Evolutionary conservation across 176 grass and related monocot genomes (phyloP).

Genomic region (Carex scoparia): DNA sequence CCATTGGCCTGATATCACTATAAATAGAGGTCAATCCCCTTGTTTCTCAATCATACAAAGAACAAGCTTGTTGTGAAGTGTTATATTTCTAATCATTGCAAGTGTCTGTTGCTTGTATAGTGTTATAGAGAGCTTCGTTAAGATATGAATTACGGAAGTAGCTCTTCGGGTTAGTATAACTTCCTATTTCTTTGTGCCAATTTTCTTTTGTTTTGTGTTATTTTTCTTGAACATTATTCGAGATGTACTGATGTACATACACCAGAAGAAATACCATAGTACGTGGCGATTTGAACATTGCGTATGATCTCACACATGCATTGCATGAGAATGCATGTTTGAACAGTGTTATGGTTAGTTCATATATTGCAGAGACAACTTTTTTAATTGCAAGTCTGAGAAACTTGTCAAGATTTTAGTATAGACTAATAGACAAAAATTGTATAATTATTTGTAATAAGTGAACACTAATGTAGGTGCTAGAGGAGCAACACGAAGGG

Average conservation of each 20-base stretch:
- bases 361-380: too few species aligned
- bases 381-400: too few species aligned
- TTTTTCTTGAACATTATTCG: background rate
- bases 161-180: slow-evolving; percentile 47
- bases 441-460: background rate
- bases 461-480: slow-evolving; percentile 40
- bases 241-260: background rate
- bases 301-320: background rate
- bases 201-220: slow-evolving; percentile 3
- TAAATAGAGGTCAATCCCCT: slow-evolving; percentile 51
- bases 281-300: background rate
- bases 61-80: background rate
- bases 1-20: slow-evolving; percentile 26
- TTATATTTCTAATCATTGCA: background rate
- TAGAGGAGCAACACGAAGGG: slow-evolving; percentile 27
- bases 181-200: slow-evolving; percentile 10
- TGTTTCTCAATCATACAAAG: slow-evolving; percentile 18
- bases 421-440: background rate
- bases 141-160: slow-evolving; percentile 62
- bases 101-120: slow-evolving; percentile 3
- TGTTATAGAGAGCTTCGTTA: slow-evolving; percentile 33
- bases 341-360: background rate
- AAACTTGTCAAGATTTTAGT: slow-evolving; percentile 1
- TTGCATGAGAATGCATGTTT: background rate
- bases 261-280: background rate